A percentile compares a stretch with the other conserved stretches of the same genome.
Conservation (phyloP, 768 basidiomycete genomes). For the Suillus americanus region DNA sequence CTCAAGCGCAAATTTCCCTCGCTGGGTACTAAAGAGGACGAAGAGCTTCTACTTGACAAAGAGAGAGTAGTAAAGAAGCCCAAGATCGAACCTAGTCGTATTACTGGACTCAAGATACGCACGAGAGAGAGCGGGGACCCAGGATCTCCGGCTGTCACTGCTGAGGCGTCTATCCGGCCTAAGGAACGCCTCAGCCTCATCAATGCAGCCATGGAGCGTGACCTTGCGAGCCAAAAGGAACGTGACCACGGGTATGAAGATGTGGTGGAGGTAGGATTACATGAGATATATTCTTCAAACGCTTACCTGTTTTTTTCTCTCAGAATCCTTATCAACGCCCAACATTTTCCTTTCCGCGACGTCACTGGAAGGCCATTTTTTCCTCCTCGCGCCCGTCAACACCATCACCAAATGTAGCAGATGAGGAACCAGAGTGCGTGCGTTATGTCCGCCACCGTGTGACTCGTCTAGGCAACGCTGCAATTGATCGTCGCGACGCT, state of each 20-base stretch:
- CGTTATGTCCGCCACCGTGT: constrained; percentile 62
- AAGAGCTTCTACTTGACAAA: constrained; percentile 72
- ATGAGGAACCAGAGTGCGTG: constrained; percentile 21
- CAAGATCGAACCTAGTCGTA: constrained; percentile 43
- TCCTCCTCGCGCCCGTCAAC: constrained; percentile 35
- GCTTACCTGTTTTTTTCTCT: constrained; percentile 12
- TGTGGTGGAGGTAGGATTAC: constrained; percentile 64
- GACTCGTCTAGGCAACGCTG: constrained; percentile 80
- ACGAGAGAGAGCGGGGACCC: constrained; percentile 44
- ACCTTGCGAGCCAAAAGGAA: constrained; percentile 64
- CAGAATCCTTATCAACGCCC: constrained; percentile 74
- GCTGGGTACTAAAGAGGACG: constrained; percentile 64
- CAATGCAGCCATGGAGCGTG: constrained; percentile 54
- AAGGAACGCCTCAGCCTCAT: constrained; percentile 65
- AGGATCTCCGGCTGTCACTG: constrained; percentile 36
- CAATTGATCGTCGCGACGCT: constrained; percentile 67
- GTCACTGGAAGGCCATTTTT: constrained; percentile 65
- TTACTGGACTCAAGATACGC: constrained; percentile 53
- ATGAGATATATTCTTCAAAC: not conserved
- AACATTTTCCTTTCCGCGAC: constrained; percentile 54
- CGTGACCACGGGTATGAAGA: constrained; percentile 86
- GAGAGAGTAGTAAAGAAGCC: constrained; percentile 61
- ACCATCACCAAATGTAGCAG: constrained; percentile 16
- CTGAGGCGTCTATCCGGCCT: constrained; percentile 57
- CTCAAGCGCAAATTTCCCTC: constrained; percentile 74